Conservation (phyloP, 257 asterid genomes). For the Petunia axillaris region DNA sequence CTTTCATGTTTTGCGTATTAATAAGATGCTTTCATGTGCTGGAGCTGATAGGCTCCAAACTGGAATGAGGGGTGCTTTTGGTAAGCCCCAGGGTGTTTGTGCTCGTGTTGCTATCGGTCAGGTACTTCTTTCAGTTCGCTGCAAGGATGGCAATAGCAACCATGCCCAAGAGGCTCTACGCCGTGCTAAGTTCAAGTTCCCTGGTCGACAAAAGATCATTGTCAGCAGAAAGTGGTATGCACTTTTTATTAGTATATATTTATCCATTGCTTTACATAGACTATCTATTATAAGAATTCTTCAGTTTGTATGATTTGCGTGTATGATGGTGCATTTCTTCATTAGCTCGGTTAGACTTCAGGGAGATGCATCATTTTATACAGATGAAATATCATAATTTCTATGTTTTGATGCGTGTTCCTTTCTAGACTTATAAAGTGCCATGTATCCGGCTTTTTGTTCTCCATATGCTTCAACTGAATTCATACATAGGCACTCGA, state of each 20-base stretch:
- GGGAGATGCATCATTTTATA: no score
- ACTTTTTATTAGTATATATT: not conserved
- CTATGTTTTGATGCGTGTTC: no score
- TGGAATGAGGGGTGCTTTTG: slow-evolving; percentile 32
- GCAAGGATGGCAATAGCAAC: slow-evolving; percentile 30
- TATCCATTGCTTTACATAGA: not conserved
- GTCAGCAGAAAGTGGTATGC: slow-evolving; percentile 33
- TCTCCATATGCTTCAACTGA: no score
- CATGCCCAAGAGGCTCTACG: slow-evolving; percentile 44
- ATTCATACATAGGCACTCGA: no score
- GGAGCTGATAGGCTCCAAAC: slow-evolving; percentile 33
- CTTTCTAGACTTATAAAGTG: no score
- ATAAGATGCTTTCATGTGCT: slow-evolving; percentile 46
- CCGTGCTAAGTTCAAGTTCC: slow-evolving; percentile 42
- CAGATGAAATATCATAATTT: no score
- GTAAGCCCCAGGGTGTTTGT: slow-evolving; percentile 38
- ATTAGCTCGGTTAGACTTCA: no score
- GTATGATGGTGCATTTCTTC: not conserved
- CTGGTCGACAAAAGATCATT: slow-evolving; percentile 40
- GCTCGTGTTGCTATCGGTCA: slow-evolving; percentile 42
- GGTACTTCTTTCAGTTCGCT: slow-evolving; percentile 38
- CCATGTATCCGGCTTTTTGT: no score
- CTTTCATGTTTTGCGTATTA: slow-evolving; percentile 41
- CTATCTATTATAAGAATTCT: not conserved
- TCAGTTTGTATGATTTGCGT: not conserved